Evolutionary conservation across 2,329 filamentous ascomycete genomes (phyloP).

Genomic region (Trichoderma semiorbis): DNA sequence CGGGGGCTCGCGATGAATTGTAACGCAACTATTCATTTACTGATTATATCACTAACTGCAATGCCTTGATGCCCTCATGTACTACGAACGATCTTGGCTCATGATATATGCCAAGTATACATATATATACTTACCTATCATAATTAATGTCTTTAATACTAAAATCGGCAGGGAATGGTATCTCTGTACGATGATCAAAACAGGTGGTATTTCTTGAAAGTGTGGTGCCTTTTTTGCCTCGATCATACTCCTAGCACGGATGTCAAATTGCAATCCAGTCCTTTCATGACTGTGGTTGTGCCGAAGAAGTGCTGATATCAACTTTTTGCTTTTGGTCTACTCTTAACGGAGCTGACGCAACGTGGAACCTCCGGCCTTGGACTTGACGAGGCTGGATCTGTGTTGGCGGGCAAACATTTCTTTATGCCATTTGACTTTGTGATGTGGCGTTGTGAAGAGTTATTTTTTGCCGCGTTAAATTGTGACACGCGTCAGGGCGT

Average conservation of each 20-base stretch:
- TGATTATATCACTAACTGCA: constrained; percentile 8
- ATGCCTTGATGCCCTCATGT: constrained; percentile 15
- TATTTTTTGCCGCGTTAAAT: neutral
- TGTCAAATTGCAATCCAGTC: constrained; percentile 99
- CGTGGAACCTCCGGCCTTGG: constrained; percentile 20
- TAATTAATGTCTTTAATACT: constrained; percentile 14
- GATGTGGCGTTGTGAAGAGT: neutral
- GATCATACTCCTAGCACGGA: constrained; percentile 68
- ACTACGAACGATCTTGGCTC: constrained; percentile 9
- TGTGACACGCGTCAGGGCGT: neutral
- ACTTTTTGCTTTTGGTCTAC: constrained; percentile 36
- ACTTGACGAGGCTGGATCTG: constrained; percentile 16
- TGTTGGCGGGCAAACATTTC: constrained; percentile 31
- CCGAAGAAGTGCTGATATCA: constrained; percentile 97
- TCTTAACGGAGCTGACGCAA: constrained; percentile 27
- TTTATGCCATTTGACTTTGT: neutral
- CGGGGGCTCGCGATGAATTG: constrained; percentile 36
- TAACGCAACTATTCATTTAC: constrained; percentile 23
- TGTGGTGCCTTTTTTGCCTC: neutral
- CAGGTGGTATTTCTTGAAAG: neutral
- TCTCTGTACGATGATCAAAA: neutral
- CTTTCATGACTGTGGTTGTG: constrained; percentile 85
- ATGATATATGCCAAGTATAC: constrained; percentile 15
- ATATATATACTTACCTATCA: constrained; percentile 10
- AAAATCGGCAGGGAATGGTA: neutral